Conservation (phyloP, 139 green algal species). For the Closterium sp. region DNA sequence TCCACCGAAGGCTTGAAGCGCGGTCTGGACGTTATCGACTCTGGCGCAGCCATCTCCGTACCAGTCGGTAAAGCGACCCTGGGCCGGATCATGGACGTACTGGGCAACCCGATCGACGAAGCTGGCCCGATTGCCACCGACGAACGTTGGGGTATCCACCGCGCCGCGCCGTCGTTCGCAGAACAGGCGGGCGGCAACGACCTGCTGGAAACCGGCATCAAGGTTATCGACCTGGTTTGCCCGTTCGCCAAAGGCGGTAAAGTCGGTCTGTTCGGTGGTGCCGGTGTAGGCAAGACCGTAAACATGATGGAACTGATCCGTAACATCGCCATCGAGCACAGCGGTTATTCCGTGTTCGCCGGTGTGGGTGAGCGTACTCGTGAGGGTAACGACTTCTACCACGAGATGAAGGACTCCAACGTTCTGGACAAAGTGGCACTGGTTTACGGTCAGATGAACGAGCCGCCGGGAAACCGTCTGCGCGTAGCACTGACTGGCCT, state of each 20-base stretch:
- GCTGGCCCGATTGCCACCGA: slow-evolving; percentile 81
- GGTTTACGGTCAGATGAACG: slow-evolving; percentile 99
- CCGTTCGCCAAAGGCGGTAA: slow-evolving; percentile 98
- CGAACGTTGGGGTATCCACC: slow-evolving; percentile 86
- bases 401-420: slow-evolving; percentile 98
- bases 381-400: slow-evolving; percentile 99
- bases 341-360: slow-evolving; percentile 96
- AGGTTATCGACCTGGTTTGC: slow-evolving; percentile 98
- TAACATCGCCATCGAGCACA: slow-evolving; percentile 98
- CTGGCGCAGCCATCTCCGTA: slow-evolving; percentile 90
- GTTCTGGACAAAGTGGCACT: slow-evolving; percentile 99
- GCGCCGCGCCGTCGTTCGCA: slow-evolving; percentile 87
- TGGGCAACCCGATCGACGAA: slow-evolving; percentile 98
- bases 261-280: slow-evolving; percentile 98
- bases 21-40: slow-evolving; percentile 88
- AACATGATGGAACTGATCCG: slow-evolving; percentile 99
- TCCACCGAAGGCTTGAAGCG: slow-evolving; percentile 91
- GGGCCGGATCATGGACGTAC: slow-evolving; percentile 99
- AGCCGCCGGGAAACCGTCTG: slow-evolving; percentile 96
- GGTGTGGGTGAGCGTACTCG: slow-evolving; percentile 98
- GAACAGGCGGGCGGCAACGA: slow-evolving; percentile 96
- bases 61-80: slow-evolving; percentile 94
- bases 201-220: slow-evolving; percentile 98
- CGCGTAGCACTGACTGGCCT: slow-evolving; percentile 96
- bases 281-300: slow-evolving; percentile 99